Percentiles rank a stretch among this genome's conserved stretches.
phyloP scores from a whole-genome alignment of 495 filamentous ascomycete genomes.

The Apiosordaria backusii region DNA sequence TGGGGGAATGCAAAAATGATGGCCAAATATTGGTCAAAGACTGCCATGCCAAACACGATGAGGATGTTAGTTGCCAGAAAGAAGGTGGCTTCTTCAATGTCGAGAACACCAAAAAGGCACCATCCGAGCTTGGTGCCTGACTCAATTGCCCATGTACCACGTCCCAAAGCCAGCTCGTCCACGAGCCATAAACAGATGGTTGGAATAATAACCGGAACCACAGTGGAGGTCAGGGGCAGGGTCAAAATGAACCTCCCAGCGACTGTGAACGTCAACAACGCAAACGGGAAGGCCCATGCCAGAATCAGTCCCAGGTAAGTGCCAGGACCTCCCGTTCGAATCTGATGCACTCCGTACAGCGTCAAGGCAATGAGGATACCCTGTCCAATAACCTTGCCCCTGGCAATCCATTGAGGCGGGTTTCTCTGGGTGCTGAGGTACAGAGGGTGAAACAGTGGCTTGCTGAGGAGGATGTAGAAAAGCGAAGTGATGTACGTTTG shows the following conservation, averaged over 20 bases:
- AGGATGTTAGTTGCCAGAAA: slow-evolving; percentile 63
- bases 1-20: slow-evolving; percentile 53
- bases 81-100: slow-evolving; percentile 67
- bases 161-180: slow-evolving; percentile 56
- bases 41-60: slow-evolving; percentile 61
- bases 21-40: slow-evolving; percentile 60
- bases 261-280: slow-evolving; percentile 58
- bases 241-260: slow-evolving; percentile 56
- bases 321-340: slow-evolving; percentile 40
- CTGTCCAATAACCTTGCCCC: slow-evolving; percentile 40
- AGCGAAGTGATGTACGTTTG: slow-evolving; percentile 68
- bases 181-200: slow-evolving; percentile 67
- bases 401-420: slow-evolving; percentile 14
- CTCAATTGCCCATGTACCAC: slow-evolving; percentile 65
- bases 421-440: slow-evolving; percentile 42
- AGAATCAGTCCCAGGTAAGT: slow-evolving; percentile 66
- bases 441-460: slow-evolving; percentile 54
- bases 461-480: slow-evolving; percentile 61
- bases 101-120: slow-evolving; percentile 57
- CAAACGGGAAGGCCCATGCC: slow-evolving; percentile 61
- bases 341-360: slow-evolving; percentile 35
- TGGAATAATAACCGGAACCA: slow-evolving; percentile 54
- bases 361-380: slow-evolving; percentile 38
- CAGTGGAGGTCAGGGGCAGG: slow-evolving; percentile 50
- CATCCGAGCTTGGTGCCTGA: slow-evolving; percentile 57